Evolutionary conservation across 352 stramenopile species (phyloP).

Genomic region (Elongisporangium anandrum): DNA sequence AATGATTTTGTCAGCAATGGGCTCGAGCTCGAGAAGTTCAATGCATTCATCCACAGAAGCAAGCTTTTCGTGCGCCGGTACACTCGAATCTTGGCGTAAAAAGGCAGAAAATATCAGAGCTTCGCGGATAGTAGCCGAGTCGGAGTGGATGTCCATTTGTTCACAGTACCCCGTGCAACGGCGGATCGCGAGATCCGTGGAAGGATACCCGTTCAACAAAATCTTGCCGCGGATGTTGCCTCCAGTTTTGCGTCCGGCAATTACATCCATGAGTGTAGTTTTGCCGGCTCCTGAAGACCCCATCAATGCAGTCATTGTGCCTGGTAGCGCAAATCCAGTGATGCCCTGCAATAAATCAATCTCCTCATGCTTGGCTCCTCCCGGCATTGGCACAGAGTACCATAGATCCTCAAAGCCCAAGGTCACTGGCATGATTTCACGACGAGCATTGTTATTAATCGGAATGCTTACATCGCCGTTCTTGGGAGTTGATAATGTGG

Average conservation of each 20-base stretch:
- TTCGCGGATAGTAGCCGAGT: constrained; percentile 87
- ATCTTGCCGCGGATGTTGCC: constrained; percentile 53
- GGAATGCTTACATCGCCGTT: not conserved
- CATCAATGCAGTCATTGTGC: constrained; percentile 1
- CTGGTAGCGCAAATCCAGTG: not conserved
- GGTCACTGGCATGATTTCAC: not conserved
- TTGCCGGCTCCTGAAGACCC: not conserved
- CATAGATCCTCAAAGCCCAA: constrained; percentile 7
- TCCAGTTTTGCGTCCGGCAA: constrained; percentile 88
- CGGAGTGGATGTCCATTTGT: constrained; percentile 49
- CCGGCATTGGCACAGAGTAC: constrained; percentile 5
- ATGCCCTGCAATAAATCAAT: not conserved
- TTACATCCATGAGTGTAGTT: constrained; percentile 91
- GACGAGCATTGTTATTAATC: not conserved
- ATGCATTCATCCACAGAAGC: constrained; percentile 52
- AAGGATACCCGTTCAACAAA: constrained; percentile 19
- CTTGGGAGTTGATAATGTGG: not conserved
- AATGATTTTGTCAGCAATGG: constrained; percentile 56
- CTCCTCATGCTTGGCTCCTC: not conserved
- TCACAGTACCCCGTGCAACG: constrained; percentile 55
- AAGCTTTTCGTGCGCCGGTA: constrained; percentile 30
- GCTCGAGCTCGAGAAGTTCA: constrained; percentile 38
- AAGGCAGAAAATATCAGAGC: constrained; percentile 88
- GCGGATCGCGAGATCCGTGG: constrained; percentile 13
- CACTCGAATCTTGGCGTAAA: constrained; percentile 42